Evolutionary conservation across 768 basidiomycete species (phyloP).

Genomic region (Panaeolus cyanescens): DNA sequence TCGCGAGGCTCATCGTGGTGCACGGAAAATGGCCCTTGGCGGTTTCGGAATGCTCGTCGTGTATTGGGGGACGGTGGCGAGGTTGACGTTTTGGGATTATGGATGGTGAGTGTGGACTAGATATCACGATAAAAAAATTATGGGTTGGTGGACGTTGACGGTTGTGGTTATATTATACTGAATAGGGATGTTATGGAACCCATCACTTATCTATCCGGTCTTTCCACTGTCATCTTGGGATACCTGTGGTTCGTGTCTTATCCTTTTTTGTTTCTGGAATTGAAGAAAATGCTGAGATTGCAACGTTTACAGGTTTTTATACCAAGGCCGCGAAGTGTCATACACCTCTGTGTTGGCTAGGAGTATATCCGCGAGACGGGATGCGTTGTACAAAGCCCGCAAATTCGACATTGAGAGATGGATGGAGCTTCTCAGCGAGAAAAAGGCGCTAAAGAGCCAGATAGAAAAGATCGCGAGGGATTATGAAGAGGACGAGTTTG

Average conservation of each 20-base stretch:
- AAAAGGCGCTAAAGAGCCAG: conserved; percentile 48
- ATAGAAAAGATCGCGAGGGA: conserved; percentile 62
- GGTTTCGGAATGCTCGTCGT: conserved; percentile 61
- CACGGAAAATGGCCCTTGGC: conserved; percentile 54
- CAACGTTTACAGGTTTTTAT: conserved; percentile 46
- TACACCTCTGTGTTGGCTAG: conserved; percentile 63
- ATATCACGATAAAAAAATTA: too few relatives aligned
- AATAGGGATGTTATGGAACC: conserved; percentile 72
- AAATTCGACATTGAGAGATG: conserved; percentile 65
- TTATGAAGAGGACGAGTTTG: conserved; percentile 50
- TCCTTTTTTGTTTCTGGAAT: too few relatives aligned
- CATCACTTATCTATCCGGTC: conserved; percentile 64
- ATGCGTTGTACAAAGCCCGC: conserved; percentile 53
- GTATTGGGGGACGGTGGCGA: conserved; percentile 66
- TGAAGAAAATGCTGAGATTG: too few relatives aligned
- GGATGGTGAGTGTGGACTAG: conserved; percentile 42
- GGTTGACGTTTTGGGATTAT: conserved; percentile 66
- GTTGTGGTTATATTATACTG: too few relatives aligned
- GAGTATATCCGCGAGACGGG: conserved; percentile 58
- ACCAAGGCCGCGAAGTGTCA: conserved; percentile 64
- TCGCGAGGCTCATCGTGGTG: conserved; percentile 54
- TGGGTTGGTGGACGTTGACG: too few relatives aligned
- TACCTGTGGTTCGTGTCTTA: conserved; percentile 49
- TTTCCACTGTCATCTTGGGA: conserved; percentile 61
- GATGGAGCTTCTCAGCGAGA: conserved; percentile 54